These are phyloP conservation scores for Emydomyces testavorans DNA, from an alignment of 2,329 filamentous ascomycete genomes.

Conservation along the genomic window DNA sequence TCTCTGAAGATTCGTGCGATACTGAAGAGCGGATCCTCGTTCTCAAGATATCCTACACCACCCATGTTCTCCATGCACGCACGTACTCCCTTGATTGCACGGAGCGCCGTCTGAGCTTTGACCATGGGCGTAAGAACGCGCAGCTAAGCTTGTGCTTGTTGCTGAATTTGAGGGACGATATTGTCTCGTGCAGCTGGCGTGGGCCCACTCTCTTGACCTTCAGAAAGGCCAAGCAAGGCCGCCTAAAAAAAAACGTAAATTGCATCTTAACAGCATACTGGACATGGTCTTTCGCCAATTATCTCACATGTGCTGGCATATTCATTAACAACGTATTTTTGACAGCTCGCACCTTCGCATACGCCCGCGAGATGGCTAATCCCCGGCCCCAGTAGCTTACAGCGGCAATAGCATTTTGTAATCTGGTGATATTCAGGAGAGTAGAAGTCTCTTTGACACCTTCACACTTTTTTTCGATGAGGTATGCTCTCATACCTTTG, in stretches of 20 bases:
- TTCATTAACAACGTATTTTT: slow-evolving; percentile 30
- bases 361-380: slow-evolving; percentile 32
- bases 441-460: slow-evolving; percentile 58
- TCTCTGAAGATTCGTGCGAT: slow-evolving; percentile 55
- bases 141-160: slow-evolving; percentile 20
- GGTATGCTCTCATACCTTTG: slow-evolving; percentile 50
- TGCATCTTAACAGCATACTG: slow-evolving; percentile 31
- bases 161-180: slow-evolving; percentile 19
- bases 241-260: slow-evolving; percentile 29
- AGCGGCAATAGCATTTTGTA: slow-evolving; percentile 33
- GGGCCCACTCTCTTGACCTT: slow-evolving; percentile 20
- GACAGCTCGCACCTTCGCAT: slow-evolving; percentile 31
- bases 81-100: slow-evolving; percentile 18
- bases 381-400: slow-evolving; percentile 31
- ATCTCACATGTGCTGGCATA: slow-evolving; percentile 33
- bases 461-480: slow-evolving; percentile 54
- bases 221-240: slow-evolving; percentile 27
- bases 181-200: slow-evolving; percentile 12
- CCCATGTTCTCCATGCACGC: slow-evolving; percentile 26
- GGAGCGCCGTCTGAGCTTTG: slow-evolving; percentile 24
- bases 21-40: slow-evolving; percentile 49
- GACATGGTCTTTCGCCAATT: slow-evolving; percentile 31
- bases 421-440: slow-evolving; percentile 54
- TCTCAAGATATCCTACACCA: slow-evolving; percentile 26
- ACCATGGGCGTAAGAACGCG: slow-evolving; percentile 27